phyloP scores from a whole-genome alignment of 768 basidiomycete genomes.

The Collybia sordida region DNA sequence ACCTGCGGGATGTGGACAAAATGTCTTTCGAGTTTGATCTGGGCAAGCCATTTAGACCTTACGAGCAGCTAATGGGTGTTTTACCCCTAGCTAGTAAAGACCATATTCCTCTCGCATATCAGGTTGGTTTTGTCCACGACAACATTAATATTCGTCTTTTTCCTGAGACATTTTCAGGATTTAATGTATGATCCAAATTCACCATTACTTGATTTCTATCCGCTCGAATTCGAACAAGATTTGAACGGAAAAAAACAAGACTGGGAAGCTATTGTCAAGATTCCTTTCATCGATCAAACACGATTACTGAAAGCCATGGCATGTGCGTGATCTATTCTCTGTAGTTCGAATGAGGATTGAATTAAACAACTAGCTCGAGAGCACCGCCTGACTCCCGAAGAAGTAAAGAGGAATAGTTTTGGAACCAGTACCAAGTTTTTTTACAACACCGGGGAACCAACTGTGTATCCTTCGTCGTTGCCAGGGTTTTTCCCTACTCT shows the following conservation, averaged over 20 bases:
- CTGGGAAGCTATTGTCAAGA: slow-evolving; percentile 99
- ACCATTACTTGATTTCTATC: slow-evolving; percentile 93
- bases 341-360: slow-evolving; percentile 2
- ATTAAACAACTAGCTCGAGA: slow-evolving; percentile 58
- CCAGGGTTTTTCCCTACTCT: slow-evolving; percentile 95
- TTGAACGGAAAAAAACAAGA: slow-evolving; percentile 98
- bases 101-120: slow-evolving; percentile 83
- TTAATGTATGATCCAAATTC: slow-evolving; percentile 86
- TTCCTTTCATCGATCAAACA: slow-evolving; percentile 91
- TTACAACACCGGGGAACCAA: slow-evolving; percentile 64
- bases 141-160: background rate
- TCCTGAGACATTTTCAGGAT: slow-evolving; percentile 49
- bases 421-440: slow-evolving; percentile 82
- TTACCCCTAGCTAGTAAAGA: slow-evolving; percentile 88
- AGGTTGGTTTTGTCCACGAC: slow-evolving; percentile 45
- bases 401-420: slow-evolving; percentile 70
- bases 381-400: slow-evolving; percentile 72
- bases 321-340: slow-evolving; percentile 41
- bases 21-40: slow-evolving; percentile 87
- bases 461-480: slow-evolving; percentile 83
- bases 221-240: slow-evolving; percentile 86
- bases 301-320: slow-evolving; percentile 83
- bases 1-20: slow-evolving; percentile 68
- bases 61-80: slow-evolving; percentile 97
- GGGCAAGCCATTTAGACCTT: slow-evolving; percentile 89